Conservation (phyloP, 2,329 filamentous ascomycete genomes). For the Erysiphe neolycopersici region DNA sequence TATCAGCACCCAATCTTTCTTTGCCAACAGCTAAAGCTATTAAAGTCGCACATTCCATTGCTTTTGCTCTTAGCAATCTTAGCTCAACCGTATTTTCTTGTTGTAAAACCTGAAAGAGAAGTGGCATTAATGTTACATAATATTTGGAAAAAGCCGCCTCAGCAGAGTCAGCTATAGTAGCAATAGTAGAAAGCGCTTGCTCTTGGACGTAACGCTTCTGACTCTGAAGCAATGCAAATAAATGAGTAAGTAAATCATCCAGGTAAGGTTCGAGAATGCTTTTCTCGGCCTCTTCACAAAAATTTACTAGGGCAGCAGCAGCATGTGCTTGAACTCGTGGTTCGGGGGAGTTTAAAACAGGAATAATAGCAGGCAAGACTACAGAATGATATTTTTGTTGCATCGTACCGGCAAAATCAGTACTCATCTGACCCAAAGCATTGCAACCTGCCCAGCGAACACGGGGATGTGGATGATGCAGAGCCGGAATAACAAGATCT, state of each 20-base stretch:
- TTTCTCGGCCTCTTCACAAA: conserved; percentile 95
- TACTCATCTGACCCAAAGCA: conserved; percentile 98
- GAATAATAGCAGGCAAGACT: conserved; percentile 74
- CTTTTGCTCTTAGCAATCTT: conserved; percentile 73
- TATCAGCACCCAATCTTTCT: conserved; percentile 69
- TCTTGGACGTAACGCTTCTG: conserved; percentile 93
- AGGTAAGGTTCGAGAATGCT: conserved; percentile 76
- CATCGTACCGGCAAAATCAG: conserved; percentile 94
- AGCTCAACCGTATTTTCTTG: conserved; percentile 87
- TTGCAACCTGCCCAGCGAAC: conserved; percentile 97
- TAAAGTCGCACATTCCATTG: conserved; percentile 94
- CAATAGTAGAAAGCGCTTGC: conserved; percentile 90
- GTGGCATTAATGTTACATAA: conserved; percentile 86
- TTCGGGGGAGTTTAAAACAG: conserved; percentile 70
- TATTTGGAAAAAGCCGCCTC: conserved; percentile 88
- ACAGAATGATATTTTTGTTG: conserved; percentile 80
- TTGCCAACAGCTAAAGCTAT: conserved; percentile 90
- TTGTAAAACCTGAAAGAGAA: conserved; percentile 69
- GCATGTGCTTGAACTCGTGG: conserved; percentile 91
- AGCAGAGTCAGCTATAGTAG: conserved; percentile 94
- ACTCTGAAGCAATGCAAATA: conserved; percentile 71
- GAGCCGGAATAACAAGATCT: conserved; percentile 74
- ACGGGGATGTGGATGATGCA: conserved; percentile 72
- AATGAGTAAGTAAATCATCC: conserved; percentile 57
- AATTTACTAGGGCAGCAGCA: conserved; percentile 93